phyloP scores from a whole-genome alignment of 2,329 filamentous ascomycete species.

The Cladophialophora carrionii region DNA sequence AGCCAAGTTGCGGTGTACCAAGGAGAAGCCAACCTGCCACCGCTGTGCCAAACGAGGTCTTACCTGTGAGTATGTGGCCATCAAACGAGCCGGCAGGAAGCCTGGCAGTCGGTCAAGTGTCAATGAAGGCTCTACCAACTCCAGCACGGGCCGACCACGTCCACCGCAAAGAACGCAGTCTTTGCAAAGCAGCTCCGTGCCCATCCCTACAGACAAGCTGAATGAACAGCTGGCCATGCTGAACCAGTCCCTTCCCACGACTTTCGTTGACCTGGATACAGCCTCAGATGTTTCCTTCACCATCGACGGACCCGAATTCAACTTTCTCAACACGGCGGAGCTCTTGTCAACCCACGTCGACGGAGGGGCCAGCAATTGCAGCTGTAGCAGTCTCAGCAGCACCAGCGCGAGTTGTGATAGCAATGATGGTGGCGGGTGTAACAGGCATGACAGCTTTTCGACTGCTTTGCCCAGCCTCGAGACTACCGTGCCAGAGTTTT shows the following conservation, averaged over 20 bases:
- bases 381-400: neutral
- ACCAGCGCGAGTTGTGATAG: neutral
- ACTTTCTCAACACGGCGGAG: neutral
- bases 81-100: neutral
- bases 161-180: neutral
- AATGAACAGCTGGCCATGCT: neutral
- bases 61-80: neutral
- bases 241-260: neutral
- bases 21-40: neutral
- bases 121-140: conserved; percentile 1
- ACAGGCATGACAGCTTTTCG: neutral
- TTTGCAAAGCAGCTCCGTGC: neutral
- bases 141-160: neutral
- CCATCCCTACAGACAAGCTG: neutral
- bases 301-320: neutral
- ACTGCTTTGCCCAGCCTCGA: neutral
- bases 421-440: neutral
- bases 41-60: neutral
- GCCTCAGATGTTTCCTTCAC: neutral
- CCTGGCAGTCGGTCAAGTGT: conserved; percentile 1
- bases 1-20: neutral
- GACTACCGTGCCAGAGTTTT: neutral
- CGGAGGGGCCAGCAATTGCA: neutral
- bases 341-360: neutral
- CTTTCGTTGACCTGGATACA: neutral